These are phyloP conservation scores for Agrocybe pediades DNA, from an alignment of 768 basidiomycete species.

Conservation along the genomic window DNA sequence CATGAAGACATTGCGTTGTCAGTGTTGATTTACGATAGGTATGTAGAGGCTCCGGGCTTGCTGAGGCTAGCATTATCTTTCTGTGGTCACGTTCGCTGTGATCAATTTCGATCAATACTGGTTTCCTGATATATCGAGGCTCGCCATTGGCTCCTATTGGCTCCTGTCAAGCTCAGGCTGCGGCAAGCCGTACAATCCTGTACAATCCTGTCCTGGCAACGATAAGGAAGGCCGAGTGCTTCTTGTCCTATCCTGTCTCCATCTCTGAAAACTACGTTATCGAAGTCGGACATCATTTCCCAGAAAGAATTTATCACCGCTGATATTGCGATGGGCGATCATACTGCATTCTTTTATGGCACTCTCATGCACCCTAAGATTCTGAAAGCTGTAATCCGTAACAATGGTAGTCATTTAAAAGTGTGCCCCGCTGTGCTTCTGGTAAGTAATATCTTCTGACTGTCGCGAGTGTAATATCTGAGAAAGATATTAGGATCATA, in stretches of 20 bases:
- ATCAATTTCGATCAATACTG: no score
- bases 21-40: neutral
- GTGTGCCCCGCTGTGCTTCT: conserved; percentile 75
- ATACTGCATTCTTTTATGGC: conserved; percentile 81
- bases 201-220: no score
- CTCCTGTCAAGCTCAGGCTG: neutral
- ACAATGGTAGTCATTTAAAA: conserved; percentile 62
- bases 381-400: conserved; percentile 72
- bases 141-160: neutral
- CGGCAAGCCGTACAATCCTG: no score
- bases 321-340: conserved; percentile 1
- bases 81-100: no score
- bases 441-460: conserved; percentile 51
- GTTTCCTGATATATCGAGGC: no score
- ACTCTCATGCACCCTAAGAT: conserved; percentile 89
- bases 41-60: neutral
- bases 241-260: no score
- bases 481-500: conserved; percentile 84
- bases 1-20: conserved; percentile 42
- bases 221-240: no score
- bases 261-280: no score
- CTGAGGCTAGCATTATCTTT: no score
- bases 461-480: no score
- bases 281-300: no score
- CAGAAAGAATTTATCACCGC: neutral